These are phyloP conservation scores for Xylariaceae sp. DNA, from an alignment of 2,329 filamentous ascomycete species.

Conservation along the genomic window DNA sequence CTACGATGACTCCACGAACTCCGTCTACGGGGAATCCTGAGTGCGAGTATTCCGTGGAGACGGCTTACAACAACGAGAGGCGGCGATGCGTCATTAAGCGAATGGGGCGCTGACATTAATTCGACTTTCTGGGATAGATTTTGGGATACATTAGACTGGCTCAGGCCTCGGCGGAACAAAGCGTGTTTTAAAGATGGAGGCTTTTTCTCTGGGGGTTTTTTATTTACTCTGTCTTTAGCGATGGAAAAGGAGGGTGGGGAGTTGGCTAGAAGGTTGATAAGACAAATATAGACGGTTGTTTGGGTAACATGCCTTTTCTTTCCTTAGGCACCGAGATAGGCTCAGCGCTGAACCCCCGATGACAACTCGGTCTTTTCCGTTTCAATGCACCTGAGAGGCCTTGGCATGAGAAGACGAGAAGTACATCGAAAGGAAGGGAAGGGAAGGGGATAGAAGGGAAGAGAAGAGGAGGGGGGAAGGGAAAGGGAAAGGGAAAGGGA, in stretches of 20 bases:
- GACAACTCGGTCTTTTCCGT: background rate
- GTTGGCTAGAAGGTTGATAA: background rate
- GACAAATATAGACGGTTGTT: background rate
- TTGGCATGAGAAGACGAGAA: background rate
- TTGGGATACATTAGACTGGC: slow-evolving; percentile 9
- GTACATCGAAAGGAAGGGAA: background rate
- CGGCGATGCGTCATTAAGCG: background rate
- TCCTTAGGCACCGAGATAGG: background rate
- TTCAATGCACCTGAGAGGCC: background rate
- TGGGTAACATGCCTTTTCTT: background rate
- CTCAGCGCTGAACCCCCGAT: background rate
- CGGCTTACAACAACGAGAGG: background rate
- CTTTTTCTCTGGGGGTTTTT: background rate
- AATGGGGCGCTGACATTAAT: background rate
- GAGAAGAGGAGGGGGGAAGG: too few relatives aligned
- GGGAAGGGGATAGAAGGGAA: background rate
- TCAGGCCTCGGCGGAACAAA: slow-evolving; percentile 5
- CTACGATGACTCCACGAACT: background rate
- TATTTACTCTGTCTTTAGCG: background rate
- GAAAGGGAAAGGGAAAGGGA: too few relatives aligned
- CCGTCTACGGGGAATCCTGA: background rate
- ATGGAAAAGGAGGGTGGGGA: background rate
- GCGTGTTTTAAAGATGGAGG: slow-evolving; percentile 1
- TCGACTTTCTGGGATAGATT: background rate
- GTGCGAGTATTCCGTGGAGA: slow-evolving; percentile 2